Evolutionary conservation across 2,329 filamentous ascomycete species (phyloP).

Genomic region (Cercospora sojina): DNA sequence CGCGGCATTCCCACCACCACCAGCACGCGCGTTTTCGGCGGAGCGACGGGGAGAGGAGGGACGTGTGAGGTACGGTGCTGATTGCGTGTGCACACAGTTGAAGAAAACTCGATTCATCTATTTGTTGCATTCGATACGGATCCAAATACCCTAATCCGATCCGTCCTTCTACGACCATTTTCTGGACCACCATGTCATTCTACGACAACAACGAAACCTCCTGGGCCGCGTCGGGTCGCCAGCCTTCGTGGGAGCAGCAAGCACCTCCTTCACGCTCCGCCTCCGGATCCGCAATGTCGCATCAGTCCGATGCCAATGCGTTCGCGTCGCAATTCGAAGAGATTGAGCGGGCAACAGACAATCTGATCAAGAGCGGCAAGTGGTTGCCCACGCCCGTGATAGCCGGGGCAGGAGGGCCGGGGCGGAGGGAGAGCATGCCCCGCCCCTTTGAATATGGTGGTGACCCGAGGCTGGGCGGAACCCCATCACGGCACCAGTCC

Average conservation of each 20-base stretch:
- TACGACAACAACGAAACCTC: conserved; percentile 61
- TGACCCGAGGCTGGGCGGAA: conserved; percentile 67
- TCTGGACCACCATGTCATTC: conserved; percentile 57
- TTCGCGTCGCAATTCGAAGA: conserved; percentile 91
- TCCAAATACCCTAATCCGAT: conserved; percentile 28
- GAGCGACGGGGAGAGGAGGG: not conserved
- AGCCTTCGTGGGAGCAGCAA: conserved; percentile 67
- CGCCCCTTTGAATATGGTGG: conserved; percentile 36
- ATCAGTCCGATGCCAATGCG: conserved; percentile 67
- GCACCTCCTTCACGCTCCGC: conserved; percentile 68
- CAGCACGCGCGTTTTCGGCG: not conserved
- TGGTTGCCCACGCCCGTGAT: conserved; percentile 58
- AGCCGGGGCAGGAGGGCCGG: conserved; percentile 32
- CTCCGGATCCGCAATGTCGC: conserved; percentile 66
- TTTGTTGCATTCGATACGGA: conserved; percentile 20
- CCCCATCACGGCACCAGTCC: conserved; percentile 75
- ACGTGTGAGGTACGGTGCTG: conserved; percentile 1
- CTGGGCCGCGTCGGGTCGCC: conserved; percentile 63
- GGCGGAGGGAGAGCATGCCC: conserved; percentile 78
- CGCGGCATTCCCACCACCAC: conserved; percentile 3
- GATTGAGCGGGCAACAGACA: conserved; percentile 93
- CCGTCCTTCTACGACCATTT: conserved; percentile 13
- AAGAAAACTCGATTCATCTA: conserved; percentile 4
- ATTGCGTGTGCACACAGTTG: conserved; percentile 2
- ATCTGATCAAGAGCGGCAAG: conserved; percentile 95